Base-by-base conservation (phyloP, 2,329 filamentous ascomycete genomes). In the Aspergillus sp. region DNA sequence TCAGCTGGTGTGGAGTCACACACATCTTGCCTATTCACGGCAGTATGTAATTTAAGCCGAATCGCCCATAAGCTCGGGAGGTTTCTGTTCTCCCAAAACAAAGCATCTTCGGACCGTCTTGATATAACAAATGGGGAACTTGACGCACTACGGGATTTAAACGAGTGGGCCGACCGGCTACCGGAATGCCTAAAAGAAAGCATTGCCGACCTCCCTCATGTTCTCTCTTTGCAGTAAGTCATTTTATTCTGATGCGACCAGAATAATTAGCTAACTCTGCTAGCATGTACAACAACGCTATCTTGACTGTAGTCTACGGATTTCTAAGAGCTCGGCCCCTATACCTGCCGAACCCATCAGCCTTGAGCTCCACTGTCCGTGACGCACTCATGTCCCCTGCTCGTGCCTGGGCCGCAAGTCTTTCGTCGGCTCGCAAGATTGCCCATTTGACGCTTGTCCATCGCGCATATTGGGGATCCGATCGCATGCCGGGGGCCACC, bases 251-350 rank as follows among this genome's bases (percentile, higher is more conserved):
- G 15, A 3, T 15, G 11, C 2, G 14, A 19, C 4, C 6, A 4
- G 2, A 5, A 6, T 0, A 8, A 1, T 2, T n/a, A 2, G 27
- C 55, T 60, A 52, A 59, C 59, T 9, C 8, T 15, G 8, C 2
- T 17, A 77, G 74, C 45, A 72, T 76, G 61, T 70, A 76, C 44
- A 73, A 75, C 44, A 70, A 77, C 50, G 60, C 67, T n/a, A 65
- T 74, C n/a, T 61, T 75, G 9, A 70, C 75, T 33, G 63, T 64
- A 2, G 61, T 76, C 1, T 76, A 70, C 54, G 68, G 60, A 3
- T 45, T 60, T 15, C 23, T 68, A 11, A 66, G 63, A 54, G 52
- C 46, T 3, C 43, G 19, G 1, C 50, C 47, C 2, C 15, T 40
- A 2, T 31, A 46, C 23, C 6, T 31, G 25, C 39, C 15, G 2